Evolutionary conservation across 805 yeast species (phyloP), one percentile per base, ranked within the genome.

Genomic region (Cyberlindnera subsufficiens): DNA sequence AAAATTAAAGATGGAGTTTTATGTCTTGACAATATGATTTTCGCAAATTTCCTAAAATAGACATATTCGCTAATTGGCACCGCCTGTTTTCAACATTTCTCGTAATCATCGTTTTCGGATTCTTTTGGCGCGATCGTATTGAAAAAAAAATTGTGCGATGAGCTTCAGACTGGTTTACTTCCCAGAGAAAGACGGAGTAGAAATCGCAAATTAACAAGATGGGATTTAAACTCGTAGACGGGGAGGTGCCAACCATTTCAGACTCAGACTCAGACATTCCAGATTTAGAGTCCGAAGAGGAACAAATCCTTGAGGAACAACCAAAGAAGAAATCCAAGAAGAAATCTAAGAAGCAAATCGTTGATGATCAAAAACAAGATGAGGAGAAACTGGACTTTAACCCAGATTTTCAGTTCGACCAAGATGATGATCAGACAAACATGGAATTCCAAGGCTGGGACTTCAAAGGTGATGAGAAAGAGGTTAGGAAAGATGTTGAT

Each of bases 381-480:
- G 66, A 63, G 17, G 65, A 61, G 39, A 71, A 74, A n/a, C 72
- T 71, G 34, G 88, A 77, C 43, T 60, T 89, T 37, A 81, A 87
- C 52, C 88, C 90, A 5, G 82, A 78, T 30, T 88, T 93, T 58
- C 64, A 72, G 16, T 90, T 90, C 58, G 74, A 79, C 18, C 51
- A 80, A 10, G 91, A 78, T 22, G 86, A 77, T 8, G 77, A 71
- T 22, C 81, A 71, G 29, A 61, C 66, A 15, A 65, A 59, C 35
- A 49, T 70, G 4, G 66, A 66, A 3, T 79, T 82, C 41, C 78
- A 76, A 43, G 96, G 96, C 5, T 89, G 97, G 96, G 88, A 88
- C 53, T 87, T 89, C 58, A 76, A 72, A 33, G 78, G 77, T 42
- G 78, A 74, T 32, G 68, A 48, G 27, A 57, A 46, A 31, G 54